A percentile compares a stretch with the other conserved stretches of the same genome.
Evolutionary conservation across 148 eudicot genomes (phyloP).

Genomic region (Rhododendron henanense): DNA sequence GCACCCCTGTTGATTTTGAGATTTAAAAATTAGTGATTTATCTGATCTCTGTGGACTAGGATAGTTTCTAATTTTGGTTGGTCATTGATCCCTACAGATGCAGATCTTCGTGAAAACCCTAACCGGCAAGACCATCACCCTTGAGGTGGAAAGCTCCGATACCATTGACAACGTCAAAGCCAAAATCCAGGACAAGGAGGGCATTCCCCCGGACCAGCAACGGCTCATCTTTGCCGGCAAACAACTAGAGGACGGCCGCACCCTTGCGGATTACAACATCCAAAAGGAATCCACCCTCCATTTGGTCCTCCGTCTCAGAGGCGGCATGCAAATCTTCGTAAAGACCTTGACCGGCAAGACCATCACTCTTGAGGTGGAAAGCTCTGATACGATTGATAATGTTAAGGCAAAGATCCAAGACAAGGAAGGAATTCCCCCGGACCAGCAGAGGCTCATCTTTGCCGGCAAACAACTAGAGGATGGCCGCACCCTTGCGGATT

Average conservation of each 20-base stretch:
- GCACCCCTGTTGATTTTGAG: not conserved
- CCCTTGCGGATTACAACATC: slow-evolving; percentile 15
- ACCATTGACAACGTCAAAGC: not conserved
- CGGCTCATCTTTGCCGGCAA: slow-evolving; percentile 13
- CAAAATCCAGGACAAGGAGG: not conserved
- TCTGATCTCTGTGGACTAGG: not conserved
- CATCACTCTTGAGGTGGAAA: not conserved
- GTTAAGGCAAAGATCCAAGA: not conserved
- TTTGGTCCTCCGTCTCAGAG: not conserved
- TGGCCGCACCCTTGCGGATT: not conserved
- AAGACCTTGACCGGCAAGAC: not conserved
- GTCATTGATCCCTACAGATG: not conserved
- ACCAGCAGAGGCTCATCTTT: not conserved
- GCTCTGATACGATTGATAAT: not conserved
- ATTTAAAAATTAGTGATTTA: not conserved
- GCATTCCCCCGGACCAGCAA: slow-evolving; percentile 16
- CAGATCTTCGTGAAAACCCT: not conserved
- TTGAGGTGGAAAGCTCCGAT: not conserved
- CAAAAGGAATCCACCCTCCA: slow-evolving; percentile 11
- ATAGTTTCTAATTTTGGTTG: not conserved
- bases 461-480: not conserved
- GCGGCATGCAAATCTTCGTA: not conserved
- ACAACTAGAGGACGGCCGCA: slow-evolving; percentile 14
- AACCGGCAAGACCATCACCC: not conserved
- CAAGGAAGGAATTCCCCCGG: not conserved